These are phyloP conservation scores for Leccinum uliginosum DNA, from an alignment of 768 basidiomycete species.

Conservation along the genomic window DNA sequence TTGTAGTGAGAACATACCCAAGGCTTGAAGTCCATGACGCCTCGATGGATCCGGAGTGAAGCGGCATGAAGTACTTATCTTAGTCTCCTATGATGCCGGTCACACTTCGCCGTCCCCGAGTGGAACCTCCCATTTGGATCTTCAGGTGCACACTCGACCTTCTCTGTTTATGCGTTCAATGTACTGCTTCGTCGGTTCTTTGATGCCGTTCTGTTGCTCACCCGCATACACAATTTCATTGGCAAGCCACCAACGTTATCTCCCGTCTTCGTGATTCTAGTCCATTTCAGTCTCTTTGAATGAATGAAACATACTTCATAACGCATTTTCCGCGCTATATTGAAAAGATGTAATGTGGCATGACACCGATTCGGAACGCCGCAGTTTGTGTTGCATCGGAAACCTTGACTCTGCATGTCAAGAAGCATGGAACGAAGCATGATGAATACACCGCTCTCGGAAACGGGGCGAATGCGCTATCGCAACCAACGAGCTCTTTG, in stretches of 20 bases:
- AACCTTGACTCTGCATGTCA: background rate
- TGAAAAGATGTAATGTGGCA: background rate
- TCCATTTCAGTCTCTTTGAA: background rate
- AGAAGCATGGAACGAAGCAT: background rate
- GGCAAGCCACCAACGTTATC: background rate
- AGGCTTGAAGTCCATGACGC: too few species aligned
- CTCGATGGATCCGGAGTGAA: too few species aligned
- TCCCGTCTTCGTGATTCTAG: background rate
- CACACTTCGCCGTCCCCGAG: background rate
- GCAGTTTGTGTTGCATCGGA: background rate
- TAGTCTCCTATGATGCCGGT: background rate
- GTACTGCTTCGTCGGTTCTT: background rate
- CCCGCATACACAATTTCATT: background rate
- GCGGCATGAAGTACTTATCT: too few species aligned
- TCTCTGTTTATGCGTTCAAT: background rate
- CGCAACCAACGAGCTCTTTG: too few species aligned
- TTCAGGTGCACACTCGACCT: background rate
- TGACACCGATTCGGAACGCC: background rate
- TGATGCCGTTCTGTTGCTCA: background rate
- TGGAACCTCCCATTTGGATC: background rate
- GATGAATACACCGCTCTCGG: background rate
- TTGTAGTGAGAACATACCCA: too few species aligned
- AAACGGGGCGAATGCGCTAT: background rate
- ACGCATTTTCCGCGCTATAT: too few species aligned
- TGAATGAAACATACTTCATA: background rate